A percentile compares a stretch with the other conserved stretches of the same genome.
phyloP scores from a whole-genome alignment of 345 rosid species.

The Boechera retrofracta region DNA sequence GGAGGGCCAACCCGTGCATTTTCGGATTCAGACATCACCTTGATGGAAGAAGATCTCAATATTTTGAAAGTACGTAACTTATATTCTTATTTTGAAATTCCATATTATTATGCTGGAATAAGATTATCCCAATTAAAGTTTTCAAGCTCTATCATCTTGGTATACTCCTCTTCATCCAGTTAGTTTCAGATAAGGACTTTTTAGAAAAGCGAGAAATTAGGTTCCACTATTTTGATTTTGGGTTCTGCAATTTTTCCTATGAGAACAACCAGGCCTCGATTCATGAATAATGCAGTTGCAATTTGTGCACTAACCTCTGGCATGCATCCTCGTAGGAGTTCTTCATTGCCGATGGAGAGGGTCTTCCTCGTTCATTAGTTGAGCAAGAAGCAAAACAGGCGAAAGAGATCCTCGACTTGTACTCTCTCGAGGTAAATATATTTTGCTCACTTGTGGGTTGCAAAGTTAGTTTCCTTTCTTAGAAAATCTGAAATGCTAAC shows the following conservation, averaged over 20 bases:
- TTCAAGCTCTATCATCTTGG: background rate
- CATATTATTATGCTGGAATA: background rate
- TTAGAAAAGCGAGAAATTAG: background rate
- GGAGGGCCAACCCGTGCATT: constrained; percentile 96
- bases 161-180: background rate
- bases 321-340: constrained; percentile 65
- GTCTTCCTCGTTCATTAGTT: constrained; percentile 87
- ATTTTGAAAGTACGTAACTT: constrained; percentile 63
- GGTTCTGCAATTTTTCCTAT: background rate
- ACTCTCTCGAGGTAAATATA: constrained; percentile 69
- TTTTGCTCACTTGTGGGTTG: background rate
- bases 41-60: constrained; percentile 86
- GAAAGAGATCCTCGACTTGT: constrained; percentile 69
- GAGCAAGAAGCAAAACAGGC: constrained; percentile 84
- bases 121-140: background rate
- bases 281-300: background rate
- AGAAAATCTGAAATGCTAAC: background rate
- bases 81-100: background rate
- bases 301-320: constrained; percentile 16
- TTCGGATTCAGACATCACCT: constrained; percentile 69
- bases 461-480: background rate
- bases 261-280: background rate
- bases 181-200: background rate
- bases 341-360: constrained; percentile 93
- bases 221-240: background rate